These are phyloP conservation scores for Aphanoascus verrucosus DNA, from an alignment of 2,329 filamentous ascomycete genomes.

Conservation along the genomic window DNA sequence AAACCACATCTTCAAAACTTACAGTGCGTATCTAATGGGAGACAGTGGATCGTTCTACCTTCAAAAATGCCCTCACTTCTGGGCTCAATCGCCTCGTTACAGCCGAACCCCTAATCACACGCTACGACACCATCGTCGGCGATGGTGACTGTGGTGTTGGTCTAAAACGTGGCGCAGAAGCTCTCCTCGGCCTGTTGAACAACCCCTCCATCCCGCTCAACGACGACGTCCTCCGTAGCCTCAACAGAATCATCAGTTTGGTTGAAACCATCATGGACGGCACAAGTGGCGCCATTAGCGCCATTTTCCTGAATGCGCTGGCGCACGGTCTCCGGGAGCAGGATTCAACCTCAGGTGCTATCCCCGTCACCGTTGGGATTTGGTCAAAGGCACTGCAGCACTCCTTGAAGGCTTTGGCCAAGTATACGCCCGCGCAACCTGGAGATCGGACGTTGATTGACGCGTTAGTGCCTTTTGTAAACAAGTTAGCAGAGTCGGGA, in stretches of 20 bases:
- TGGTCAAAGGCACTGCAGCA: conserved; percentile 61
- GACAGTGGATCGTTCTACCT: conserved; percentile 18
- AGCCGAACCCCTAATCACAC: conserved; percentile 55
- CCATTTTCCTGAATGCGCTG: conserved; percentile 84
- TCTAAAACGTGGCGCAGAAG: conserved; percentile 74
- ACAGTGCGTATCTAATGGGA: neutral
- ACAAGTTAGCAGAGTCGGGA: conserved; percentile 54
- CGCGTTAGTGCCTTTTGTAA: conserved; percentile 77
- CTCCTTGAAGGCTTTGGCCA: conserved; percentile 59
- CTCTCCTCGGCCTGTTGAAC: conserved; percentile 37
- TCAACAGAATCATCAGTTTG: conserved; percentile 51
- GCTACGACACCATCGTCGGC: conserved; percentile 68
- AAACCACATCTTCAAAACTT: neutral
- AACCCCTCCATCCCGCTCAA: conserved; percentile 34
- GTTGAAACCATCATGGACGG: conserved; percentile 64
- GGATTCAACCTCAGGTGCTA: conserved; percentile 35
- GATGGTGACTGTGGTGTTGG: conserved; percentile 86
- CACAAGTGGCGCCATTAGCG: conserved; percentile 65
- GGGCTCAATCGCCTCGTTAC: conserved; percentile 50
- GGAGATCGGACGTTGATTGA: conserved; percentile 89
- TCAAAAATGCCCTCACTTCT: conserved; percentile 44
- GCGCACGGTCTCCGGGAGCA: conserved; percentile 55
- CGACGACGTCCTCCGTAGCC: conserved; percentile 49
- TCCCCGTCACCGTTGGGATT: conserved; percentile 39
- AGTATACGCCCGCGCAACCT: conserved; percentile 78